These are phyloP conservation scores for Phytophthora aleatoria DNA, from an alignment of 352 stramenopile species.

Conservation along the genomic window DNA sequence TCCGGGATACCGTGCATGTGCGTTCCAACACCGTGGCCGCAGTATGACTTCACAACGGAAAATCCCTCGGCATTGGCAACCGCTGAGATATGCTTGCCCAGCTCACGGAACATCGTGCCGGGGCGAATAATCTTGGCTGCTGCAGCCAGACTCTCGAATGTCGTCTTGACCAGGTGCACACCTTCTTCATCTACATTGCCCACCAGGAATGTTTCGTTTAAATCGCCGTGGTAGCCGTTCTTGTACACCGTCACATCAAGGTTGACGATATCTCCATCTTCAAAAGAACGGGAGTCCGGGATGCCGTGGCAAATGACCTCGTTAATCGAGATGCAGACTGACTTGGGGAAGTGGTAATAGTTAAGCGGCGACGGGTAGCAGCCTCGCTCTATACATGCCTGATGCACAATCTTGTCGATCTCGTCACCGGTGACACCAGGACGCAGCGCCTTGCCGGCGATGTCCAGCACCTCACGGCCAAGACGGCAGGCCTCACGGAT, in stretches of 20 bases:
- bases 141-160: slow-evolving; percentile 93
- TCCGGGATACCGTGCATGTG: slow-evolving; percentile 98
- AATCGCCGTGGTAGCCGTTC: slow-evolving; percentile 97
- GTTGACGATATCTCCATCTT: slow-evolving; percentile 99
- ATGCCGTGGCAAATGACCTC: slow-evolving; percentile 98
- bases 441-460: slow-evolving; percentile 86
- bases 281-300: slow-evolving; percentile 93
- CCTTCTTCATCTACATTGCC: slow-evolving; percentile 95
- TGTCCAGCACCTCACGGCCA: slow-evolving; percentile 96
- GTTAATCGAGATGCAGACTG: slow-evolving; percentile 90
- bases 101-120: slow-evolving; percentile 94
- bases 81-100: slow-evolving; percentile 94
- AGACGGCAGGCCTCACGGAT: slow-evolving; percentile 90
- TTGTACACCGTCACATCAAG: slow-evolving; percentile 97
- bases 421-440: slow-evolving; percentile 95
- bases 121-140: slow-evolving; percentile 92
- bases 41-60: slow-evolving; percentile 97
- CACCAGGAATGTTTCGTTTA: slow-evolving; percentile 98
- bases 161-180: slow-evolving; percentile 90
- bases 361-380: slow-evolving; percentile 98
- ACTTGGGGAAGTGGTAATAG: slow-evolving; percentile 98
- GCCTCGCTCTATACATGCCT: slow-evolving; percentile 89
- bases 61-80: slow-evolving; percentile 87
- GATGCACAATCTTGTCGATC: slow-evolving; percentile 96
- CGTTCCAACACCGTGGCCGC: slow-evolving; percentile 96